A percentile compares a stretch with the other conserved stretches of the same genome.
Evolutionary conservation across 345 rosid genomes (phyloP).

Genomic region (Salix dunnii): DNA sequence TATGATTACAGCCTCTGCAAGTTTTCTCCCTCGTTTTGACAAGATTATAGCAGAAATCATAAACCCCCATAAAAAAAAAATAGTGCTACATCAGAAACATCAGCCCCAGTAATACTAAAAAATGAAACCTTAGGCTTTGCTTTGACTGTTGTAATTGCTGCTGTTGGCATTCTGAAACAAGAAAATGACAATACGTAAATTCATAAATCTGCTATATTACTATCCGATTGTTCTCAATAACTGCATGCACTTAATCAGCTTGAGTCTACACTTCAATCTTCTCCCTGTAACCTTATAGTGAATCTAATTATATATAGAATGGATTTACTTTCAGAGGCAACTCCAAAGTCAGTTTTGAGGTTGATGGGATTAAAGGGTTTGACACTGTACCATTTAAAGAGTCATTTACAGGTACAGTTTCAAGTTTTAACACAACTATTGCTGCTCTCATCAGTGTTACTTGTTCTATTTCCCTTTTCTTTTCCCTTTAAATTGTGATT

Average conservation of each 20-base stretch:
- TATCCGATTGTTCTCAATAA: neutral
- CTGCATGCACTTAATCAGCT: neutral
- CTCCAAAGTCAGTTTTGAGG: slow-evolving; percentile 82
- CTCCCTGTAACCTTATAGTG: neutral
- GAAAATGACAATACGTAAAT: neutral
- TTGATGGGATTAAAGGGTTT: slow-evolving; percentile 91
- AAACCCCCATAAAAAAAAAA: no score
- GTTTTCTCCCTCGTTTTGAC: neutral
- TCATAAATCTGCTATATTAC: neutral
- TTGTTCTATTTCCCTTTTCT: neutral
- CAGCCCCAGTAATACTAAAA: neutral
- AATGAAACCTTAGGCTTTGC: neutral
- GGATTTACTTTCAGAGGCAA: slow-evolving; percentile 54
- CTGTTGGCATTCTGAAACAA: neutral
- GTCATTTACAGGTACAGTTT: slow-evolving; percentile 79
- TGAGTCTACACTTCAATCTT: neutral
- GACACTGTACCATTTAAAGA: slow-evolving; percentile 87
- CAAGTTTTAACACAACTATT: neutral
- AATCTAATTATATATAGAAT: neutral
- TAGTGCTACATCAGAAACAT: neutral
- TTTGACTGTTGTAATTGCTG: neutral
- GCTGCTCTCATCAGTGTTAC: neutral
- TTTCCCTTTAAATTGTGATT: neutral
- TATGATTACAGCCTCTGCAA: neutral
- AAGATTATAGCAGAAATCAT: neutral